Base-by-base conservation (phyloP, 169 alveolate genomes). In the Theileria orientalis region DNA sequence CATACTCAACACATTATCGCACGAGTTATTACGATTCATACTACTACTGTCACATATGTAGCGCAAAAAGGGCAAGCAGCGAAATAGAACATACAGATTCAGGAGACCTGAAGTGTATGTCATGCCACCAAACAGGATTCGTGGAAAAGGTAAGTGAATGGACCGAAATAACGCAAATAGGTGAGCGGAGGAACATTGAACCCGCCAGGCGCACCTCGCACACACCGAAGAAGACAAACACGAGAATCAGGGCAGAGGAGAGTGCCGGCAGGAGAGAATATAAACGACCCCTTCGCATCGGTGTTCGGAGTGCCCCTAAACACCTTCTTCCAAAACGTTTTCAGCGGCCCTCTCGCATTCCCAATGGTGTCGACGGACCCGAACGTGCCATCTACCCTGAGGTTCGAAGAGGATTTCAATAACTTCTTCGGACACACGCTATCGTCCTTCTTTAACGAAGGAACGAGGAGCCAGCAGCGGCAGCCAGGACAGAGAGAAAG, bases 31-130 rank as follows among this genome's bases (percentile, higher is more conserved):
- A 19, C 11, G 63, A 60, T 7, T 23, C 30, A 7, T 8, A 9
- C 30, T 82, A 82, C 51, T 82, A 30, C 32, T 82, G 89, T 73
- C 85, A 82, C 74, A 40, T 63, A 5, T 82, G 89, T 66, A 82
- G 37, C 64, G 1, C 44, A 35, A 11, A 1, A 16, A 60, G 83
- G 27, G 21, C 59, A 16, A 41, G 13, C 2, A 3, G 33, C 25
- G 64, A 82, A 11, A 52, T 82, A 19, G 21, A 30, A 2, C 27
- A 23, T 0, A 32, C 72, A 41, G 40, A n/a, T 14, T 59, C 56
- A 3, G 89, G 79, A 0, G 89, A 82, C 21, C 3, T 82, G 16
- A 21, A 30, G 30, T 82, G 89, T 41, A 16, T 82, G 33, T 42
- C 44, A 7, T 82, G 89, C 52, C 40, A 73, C 64, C 23, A 42